Evolutionary conservation across 108 stramenopile genomes (phyloP), one percentile per base, ranked within the genome.

Genomic region (Chaetoceros muelleri): DNA sequence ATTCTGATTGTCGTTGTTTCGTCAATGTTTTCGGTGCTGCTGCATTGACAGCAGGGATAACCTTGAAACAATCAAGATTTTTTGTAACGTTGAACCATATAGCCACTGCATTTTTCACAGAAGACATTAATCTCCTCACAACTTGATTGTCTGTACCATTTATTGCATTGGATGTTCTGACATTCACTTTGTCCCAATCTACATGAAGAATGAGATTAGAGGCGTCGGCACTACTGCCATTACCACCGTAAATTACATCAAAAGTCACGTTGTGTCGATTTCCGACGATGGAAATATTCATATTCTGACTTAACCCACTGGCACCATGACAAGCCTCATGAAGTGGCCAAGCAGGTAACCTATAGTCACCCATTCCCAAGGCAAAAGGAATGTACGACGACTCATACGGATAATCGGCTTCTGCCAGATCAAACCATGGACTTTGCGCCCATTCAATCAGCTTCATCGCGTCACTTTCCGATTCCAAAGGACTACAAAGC

Each of bases 381-480:
- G 82, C 74, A 69, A 81, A 84, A 25, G 82, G 76, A 67, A 88
- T 76, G 67, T 85, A 85, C 27, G 62, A 59, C 19, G 68, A 71
- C 5, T 77, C 70, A 71, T 85, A 85, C 0, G 84, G 84, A 62
- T 71, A 85, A 27, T 69, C 68, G 1, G 80, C 84, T 54, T 79
- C 78, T 0, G 80, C 78, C 70, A 85, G 61, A 60, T 81, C 79
- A 53, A 84, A 89, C 67, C 80, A 80, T 18, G 72, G 61, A n/a
- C 59, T 55, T 62, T 77, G 76, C 1, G 71, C 66, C 62, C 71
- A 68, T 24, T 48, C 55, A 49, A 80, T 23, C 2, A 77, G 52
- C 24, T 46, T 29, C 3, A 53, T 61, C 2, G 25, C 53, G 27
- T 71, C 57, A 1, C 60, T 22, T 1, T 19, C 16, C 0, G 3